Percentiles rank a stretch among this genome's conserved stretches.
Evolutionary conservation across 805 yeast species (phyloP).

Genomic region (Candida koratica): DNA sequence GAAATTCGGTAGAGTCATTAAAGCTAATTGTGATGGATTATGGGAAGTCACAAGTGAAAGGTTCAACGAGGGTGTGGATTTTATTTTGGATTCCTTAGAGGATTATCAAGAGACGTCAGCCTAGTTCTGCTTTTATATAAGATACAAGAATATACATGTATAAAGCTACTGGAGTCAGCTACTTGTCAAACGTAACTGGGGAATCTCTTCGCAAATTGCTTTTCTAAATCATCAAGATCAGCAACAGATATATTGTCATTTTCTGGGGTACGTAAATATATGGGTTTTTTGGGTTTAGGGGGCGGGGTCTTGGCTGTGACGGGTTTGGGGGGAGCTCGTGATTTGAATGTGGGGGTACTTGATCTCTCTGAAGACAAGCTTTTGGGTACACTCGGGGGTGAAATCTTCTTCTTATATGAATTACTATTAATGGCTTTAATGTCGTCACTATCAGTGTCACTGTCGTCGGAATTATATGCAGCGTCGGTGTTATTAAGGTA

Average conservation of each 20-base stretch:
- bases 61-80: slow-evolving; percentile 82
- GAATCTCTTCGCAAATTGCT: slow-evolving; percentile 52
- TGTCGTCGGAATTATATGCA: slow-evolving; percentile 47
- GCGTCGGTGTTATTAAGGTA: slow-evolving; percentile 37
- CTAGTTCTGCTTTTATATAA: background rate
- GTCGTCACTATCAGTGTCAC: slow-evolving; percentile 22
- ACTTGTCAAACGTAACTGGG: slow-evolving; percentile 62
- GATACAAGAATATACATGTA: too few relatives aligned
- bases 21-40: slow-evolving; percentile 67
- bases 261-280: slow-evolving; percentile 42
- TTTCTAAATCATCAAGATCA: slow-evolving; percentile 58
- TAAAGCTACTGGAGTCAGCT: too few relatives aligned
- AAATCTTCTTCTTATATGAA: slow-evolving; percentile 10
- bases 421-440: slow-evolving; percentile 27
- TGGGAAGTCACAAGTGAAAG: slow-evolving; percentile 75
- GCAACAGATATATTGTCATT: slow-evolving; percentile 42
- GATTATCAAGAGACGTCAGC: slow-evolving; percentile 24
- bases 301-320: slow-evolving; percentile 37
- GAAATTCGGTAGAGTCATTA: slow-evolving; percentile 85
- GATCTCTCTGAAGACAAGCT: slow-evolving; percentile 22
- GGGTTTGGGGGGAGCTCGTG: background rate
- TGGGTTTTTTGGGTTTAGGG: slow-evolving; percentile 65
- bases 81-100: slow-evolving; percentile 73
- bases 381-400: slow-evolving; percentile 37
- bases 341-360: background rate